Base-by-base conservation (phyloP, 2,329 filamentous ascomycete genomes). In the Scortechinia acanthostroma region DNA sequence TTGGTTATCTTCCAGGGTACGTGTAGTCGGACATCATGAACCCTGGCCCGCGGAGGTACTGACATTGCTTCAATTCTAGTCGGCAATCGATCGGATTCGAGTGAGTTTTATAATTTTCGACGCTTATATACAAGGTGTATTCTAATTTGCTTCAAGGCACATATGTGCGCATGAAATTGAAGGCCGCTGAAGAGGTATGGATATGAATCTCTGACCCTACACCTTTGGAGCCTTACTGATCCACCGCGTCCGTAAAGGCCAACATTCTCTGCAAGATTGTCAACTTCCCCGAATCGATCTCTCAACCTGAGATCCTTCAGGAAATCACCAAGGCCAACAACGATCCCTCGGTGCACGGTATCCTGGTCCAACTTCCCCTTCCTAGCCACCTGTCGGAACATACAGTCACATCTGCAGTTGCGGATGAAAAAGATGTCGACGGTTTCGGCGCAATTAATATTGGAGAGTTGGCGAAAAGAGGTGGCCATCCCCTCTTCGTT, bases 101-200 rank as follows among this genome's bases (percentile, higher is more conserved):
- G 88, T 94, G 76, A 61, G 83, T 67, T 23, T n/a, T n/a, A n/a
- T n/a, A n/a, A n/a, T n/a, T n/a, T n/a, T n/a, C n/a, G n/a, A n/a
- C n/a, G n/a, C n/a, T n/a, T n/a, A n/a, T n/a, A n/a, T n/a, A n/a
- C n/a, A n/a, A n/a, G 47, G 43, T 49, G 51, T 45, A 52, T 48
- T 47, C 54, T 59, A 57, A 62, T 58, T 64, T 55, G n/a, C n/a
- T 62, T 55, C 51, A 58, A 91, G 87, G 84, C 59, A 97, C 91
- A 44, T 98, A 98, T 86, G 91, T 98, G 68, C 91, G 91, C 69
- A 98, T 98, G 93, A 98, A 98, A 74, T 72, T 96, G 59, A 98
- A 96, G 77, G 93, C 93, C 53, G 93, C 93, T 47, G 74, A 88
- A 63, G 93, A 97, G 77, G 87, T 90, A 71, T 55, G 69, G 52